phyloP scores from a whole-genome alignment of 75 land plant genomes.

The Chamaecyparis obtusa region DNA sequence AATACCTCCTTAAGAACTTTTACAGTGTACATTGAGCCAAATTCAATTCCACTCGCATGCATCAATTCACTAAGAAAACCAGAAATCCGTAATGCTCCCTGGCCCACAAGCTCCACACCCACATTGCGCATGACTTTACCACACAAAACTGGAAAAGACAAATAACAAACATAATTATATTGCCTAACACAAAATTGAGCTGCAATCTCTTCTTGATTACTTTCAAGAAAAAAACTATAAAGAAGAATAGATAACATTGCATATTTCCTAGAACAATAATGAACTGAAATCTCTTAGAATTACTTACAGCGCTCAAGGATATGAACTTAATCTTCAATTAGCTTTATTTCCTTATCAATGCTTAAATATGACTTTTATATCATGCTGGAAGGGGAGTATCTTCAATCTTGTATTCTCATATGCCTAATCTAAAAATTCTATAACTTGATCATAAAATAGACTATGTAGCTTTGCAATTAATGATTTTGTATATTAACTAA shows the following conservation, averaged over 20 bases:
- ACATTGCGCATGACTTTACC: slow-evolving; percentile 81
- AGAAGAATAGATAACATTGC: background rate
- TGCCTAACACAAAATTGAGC: background rate
- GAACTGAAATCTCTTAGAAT: background rate
- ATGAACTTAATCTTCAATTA: background rate
- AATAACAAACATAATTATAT: background rate
- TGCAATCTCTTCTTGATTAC: background rate
- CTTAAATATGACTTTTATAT: background rate
- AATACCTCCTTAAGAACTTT: slow-evolving; percentile 84
- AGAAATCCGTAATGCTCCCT: slow-evolving; percentile 76
- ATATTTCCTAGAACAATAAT: background rate
- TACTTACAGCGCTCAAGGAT: background rate
- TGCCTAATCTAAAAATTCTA: background rate
- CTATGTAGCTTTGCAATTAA: background rate
- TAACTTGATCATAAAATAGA: background rate
- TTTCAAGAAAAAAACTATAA: slow-evolving; percentile 30
- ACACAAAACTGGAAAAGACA: slow-evolving; percentile 49
- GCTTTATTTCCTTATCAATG: background rate
- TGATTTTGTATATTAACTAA: background rate
- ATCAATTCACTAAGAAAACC: slow-evolving; percentile 70
- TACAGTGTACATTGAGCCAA: slow-evolving; percentile 62
- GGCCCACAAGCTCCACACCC: slow-evolving; percentile 77
- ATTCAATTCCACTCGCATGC: slow-evolving; percentile 57
- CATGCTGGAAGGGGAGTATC: background rate
- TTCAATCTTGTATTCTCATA: background rate